phyloP scores from a whole-genome alignment of 495 filamentous ascomycete genomes.

The Chaetomium cochliodes region DNA sequence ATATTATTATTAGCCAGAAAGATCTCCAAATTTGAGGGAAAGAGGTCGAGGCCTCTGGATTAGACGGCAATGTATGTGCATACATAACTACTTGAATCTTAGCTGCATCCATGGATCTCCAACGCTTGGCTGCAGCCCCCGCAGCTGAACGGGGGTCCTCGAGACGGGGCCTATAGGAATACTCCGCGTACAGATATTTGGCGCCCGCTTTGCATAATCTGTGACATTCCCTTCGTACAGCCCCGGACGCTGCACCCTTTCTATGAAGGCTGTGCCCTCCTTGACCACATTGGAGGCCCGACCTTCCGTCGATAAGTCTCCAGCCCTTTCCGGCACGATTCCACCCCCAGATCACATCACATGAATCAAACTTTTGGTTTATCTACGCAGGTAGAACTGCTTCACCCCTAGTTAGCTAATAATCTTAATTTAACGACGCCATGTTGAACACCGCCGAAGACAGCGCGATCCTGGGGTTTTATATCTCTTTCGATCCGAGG shows the following conservation, averaged over 20 bases:
- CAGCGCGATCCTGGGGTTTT: not conserved
- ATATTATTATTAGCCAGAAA: too few species aligned
- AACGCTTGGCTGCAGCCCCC: not conserved
- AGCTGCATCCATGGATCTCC: too few species aligned
- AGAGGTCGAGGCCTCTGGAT: too few species aligned
- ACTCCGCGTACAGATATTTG: too few species aligned
- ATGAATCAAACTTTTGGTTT: not conserved
- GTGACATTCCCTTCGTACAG: too few species aligned
- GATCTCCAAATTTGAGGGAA: too few species aligned
- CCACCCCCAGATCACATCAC: not conserved
- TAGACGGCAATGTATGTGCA: too few species aligned
- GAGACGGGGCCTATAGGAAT: not conserved
- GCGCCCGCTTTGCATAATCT: too few species aligned
- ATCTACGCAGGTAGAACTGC: not conserved
- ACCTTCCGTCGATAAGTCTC: not conserved
- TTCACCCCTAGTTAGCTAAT: not conserved
- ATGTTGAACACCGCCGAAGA: not conserved
- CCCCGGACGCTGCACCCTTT: too few species aligned
- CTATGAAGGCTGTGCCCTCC: not conserved
- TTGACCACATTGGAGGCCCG: not conserved
- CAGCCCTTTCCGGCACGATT: too few species aligned
- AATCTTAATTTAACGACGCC: not conserved
- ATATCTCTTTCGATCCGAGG: not conserved
- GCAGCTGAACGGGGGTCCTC: not conserved
- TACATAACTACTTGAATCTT: too few species aligned